Evolutionary conservation across 208 protist genomes (phyloP).

Genomic region (Leishmania turanica): DNA sequence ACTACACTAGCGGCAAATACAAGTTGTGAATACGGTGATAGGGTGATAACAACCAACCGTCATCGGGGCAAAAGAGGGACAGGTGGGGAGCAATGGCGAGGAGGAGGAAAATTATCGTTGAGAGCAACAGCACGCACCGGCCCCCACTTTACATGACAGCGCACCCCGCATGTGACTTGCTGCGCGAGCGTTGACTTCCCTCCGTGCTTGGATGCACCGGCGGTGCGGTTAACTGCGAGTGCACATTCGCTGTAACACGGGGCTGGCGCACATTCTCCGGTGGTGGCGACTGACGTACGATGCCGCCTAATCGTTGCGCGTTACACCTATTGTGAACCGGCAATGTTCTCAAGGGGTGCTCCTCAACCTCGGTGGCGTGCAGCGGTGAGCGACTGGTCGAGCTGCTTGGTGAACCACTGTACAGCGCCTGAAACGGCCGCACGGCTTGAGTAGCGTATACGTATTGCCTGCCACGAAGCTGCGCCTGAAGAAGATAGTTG

Average conservation of each 20-base stretch:
- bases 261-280: background rate
- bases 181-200: background rate
- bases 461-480: constrained; percentile 4
- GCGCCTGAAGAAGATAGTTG: constrained; percentile 29
- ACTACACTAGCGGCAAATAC: background rate
- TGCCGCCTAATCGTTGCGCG: background rate
- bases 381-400: background rate
- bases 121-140: background rate
- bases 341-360: background rate
- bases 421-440: background rate
- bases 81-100: background rate
- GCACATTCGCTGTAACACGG: background rate
- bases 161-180: background rate
- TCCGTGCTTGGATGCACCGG: background rate
- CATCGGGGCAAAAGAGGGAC: background rate
- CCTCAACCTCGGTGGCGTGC: background rate
- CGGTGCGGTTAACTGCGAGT: background rate
- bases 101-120: background rate
- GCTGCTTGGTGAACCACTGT: background rate
- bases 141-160: background rate
- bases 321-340: background rate
- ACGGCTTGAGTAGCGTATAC: background rate
- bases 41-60: background rate
- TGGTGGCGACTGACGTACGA: background rate
- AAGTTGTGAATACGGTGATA: background rate